These are phyloP conservation scores for Aspergillus alliaceus DNA, from an alignment of 2,329 filamentous ascomycete species.

Conservation along the genomic window DNA sequence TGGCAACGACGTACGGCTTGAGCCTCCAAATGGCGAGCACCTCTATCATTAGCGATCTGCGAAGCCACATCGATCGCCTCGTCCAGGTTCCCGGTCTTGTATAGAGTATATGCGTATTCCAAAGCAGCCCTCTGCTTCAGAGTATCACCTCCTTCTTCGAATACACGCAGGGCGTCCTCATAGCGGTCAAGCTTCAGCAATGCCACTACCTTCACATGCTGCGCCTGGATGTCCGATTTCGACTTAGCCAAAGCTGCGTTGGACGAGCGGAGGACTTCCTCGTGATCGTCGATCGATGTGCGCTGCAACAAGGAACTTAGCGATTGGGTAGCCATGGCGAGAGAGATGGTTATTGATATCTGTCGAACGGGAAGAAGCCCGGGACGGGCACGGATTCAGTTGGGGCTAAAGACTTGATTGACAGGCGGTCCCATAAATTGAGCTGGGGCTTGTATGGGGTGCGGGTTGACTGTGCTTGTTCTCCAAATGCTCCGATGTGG, in stretches of 20 bases:
- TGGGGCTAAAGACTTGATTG: not conserved
- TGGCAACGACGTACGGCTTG: conserved; percentile 52
- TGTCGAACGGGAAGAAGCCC: not conserved
- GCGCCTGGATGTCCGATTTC: conserved; percentile 57
- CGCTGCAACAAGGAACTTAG: conserved; percentile 58
- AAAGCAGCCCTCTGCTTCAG: conserved; percentile 57
- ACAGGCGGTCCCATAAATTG: not conserved
- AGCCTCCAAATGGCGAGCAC: conserved; percentile 60
- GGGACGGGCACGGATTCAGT: not conserved
- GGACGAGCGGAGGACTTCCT: conserved; percentile 60
- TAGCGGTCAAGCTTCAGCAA: conserved; percentile 64
- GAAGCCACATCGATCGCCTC: conserved; percentile 56
- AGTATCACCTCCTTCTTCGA: conserved; percentile 54
- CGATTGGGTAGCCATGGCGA: conserved; percentile 44
- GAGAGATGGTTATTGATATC: conserved; percentile 15
- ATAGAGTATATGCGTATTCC: conserved; percentile 64
- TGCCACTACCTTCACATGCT: conserved; percentile 60
- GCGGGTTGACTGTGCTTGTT: not conserved
- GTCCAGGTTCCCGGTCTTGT: conserved; percentile 58
- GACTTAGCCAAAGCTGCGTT: conserved; percentile 58
- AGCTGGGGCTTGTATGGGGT: not conserved
- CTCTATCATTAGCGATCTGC: conserved; percentile 44
- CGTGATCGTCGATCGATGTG: conserved; percentile 61
- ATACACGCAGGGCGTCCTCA: conserved; percentile 58
- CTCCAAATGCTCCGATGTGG: not conserved